Percentiles rank a stretch among this genome's conserved stretches.
Conservation (phyloP, 768 basidiomycete genomes). For the Boletus patriciae region DNA sequence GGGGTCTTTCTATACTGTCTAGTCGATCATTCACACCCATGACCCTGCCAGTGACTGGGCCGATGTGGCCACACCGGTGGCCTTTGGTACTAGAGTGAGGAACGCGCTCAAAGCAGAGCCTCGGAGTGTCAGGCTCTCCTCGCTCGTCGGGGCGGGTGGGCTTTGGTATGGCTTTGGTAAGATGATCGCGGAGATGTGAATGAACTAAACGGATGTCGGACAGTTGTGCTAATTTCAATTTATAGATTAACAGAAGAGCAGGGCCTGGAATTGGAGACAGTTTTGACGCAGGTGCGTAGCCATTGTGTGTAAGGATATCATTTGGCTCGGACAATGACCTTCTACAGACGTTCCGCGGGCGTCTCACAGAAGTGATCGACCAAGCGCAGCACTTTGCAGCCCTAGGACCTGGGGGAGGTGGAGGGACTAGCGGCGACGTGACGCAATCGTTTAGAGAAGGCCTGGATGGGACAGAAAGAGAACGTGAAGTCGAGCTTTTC, state of each 20-base stretch:
- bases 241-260: slow-evolving; percentile 74
- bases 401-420: slow-evolving; percentile 56
- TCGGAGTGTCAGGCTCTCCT: slow-evolving; percentile 77
- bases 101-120: slow-evolving; percentile 91
- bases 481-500: slow-evolving; percentile 56
- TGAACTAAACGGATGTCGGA: slow-evolving; percentile 2
- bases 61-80: slow-evolving; percentile 78
- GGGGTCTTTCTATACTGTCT: not conserved
- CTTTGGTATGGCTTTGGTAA: slow-evolving; percentile 93
- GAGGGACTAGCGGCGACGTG: slow-evolving; percentile 52
- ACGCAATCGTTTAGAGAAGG: slow-evolving; percentile 86
- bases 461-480: slow-evolving; percentile 88
- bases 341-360: slow-evolving; percentile 69
- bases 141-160: slow-evolving; percentile 83
- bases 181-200: slow-evolving; percentile 80
- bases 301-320: slow-evolving; percentile 7
- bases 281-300: slow-evolving; percentile 62
- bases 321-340: not conserved
- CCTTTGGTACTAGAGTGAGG: slow-evolving; percentile 74
- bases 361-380: slow-evolving; percentile 76
- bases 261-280: slow-evolving; percentile 66
- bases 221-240: slow-evolving; percentile 2
- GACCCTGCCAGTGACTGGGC: slow-evolving; percentile 69
- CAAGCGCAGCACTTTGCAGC: slow-evolving; percentile 88
- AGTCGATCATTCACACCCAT: not conserved